phyloP scores from a whole-genome alignment of 23 red algal genomes.

The Agarophyton chilense region DNA sequence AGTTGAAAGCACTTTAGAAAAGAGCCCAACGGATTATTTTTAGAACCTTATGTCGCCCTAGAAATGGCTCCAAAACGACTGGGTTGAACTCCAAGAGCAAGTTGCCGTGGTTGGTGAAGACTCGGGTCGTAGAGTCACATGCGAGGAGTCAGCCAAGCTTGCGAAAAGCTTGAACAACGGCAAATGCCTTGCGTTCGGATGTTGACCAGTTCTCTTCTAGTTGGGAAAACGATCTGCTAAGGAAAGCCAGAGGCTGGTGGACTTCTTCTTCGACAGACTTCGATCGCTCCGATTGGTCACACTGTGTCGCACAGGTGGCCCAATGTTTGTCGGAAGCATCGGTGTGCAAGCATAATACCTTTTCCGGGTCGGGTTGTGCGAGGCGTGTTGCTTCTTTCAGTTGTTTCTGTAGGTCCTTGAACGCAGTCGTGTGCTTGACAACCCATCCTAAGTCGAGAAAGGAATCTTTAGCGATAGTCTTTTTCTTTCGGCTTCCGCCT shows the following conservation, averaged over 20 bases:
- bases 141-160: slow-evolving; percentile 25
- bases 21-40: slow-evolving; percentile 34
- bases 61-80: slow-evolving; percentile 7
- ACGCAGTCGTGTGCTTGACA: slow-evolving; percentile 16
- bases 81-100: slow-evolving; percentile 43
- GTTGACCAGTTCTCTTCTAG: slow-evolving; percentile 20
- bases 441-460: slow-evolving; percentile 10
- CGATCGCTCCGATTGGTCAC: background rate
- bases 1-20: slow-evolving; percentile 14
- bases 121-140: background rate
- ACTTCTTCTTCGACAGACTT: background rate
- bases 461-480: background rate
- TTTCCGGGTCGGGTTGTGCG: slow-evolving; percentile 11
- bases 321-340: slow-evolving; percentile 36
- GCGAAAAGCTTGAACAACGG: slow-evolving; percentile 13
- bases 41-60: slow-evolving; percentile 23
- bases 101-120: slow-evolving; percentile 47
- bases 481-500: slow-evolving; percentile 37
- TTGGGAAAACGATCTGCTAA: slow-evolving; percentile 28
- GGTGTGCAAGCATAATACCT: slow-evolving; percentile 22
- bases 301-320: slow-evolving; percentile 29
- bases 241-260: slow-evolving; percentile 21
- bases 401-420: slow-evolving; percentile 33
- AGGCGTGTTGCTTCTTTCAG: slow-evolving; percentile 21
- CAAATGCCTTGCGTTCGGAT: slow-evolving; percentile 24